These are phyloP conservation scores for Eragrostis nindensis DNA, from an alignment of 176 grass and related monocot species.

Conservation along the genomic window DNA sequence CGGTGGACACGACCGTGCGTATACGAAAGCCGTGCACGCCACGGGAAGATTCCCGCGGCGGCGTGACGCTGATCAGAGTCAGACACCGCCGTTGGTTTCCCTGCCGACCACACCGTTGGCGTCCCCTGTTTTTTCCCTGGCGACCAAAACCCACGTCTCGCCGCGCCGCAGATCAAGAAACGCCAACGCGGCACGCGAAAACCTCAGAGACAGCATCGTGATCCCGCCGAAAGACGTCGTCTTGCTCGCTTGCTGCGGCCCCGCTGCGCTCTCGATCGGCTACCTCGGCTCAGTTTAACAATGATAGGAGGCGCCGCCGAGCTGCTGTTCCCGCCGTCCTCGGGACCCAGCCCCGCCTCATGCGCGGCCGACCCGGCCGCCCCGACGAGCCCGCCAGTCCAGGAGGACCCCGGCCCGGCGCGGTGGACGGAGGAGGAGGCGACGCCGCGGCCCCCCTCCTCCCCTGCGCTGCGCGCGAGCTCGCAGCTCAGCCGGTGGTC, in stretches of 20 bases:
- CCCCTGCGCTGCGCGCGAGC: slow-evolving; percentile 8
- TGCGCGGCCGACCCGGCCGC: slow-evolving; percentile 36
- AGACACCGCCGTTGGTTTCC: too few species aligned
- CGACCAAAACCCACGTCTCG: neutral
- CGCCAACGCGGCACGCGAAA: slow-evolving; percentile 16
- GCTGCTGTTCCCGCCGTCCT: slow-evolving; percentile 15
- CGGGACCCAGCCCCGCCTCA: neutral
- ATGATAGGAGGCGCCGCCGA: too few species aligned
- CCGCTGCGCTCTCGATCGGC: neutral
- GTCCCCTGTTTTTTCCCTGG: neutral
- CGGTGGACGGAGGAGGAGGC: neutral
- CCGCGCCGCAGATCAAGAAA: neutral
- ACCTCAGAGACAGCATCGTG: neutral
- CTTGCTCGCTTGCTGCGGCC: neutral
- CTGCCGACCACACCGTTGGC: neutral
- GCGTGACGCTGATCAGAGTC: neutral
- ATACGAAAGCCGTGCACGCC: neutral
- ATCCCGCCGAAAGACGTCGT: neutral
- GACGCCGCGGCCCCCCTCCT: slow-evolving; percentile 1
- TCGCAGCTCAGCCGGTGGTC: slow-evolving; percentile 77
- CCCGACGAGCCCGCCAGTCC: neutral
- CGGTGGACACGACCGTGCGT: too few species aligned
- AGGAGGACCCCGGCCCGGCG: neutral
- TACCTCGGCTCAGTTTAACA: too few species aligned
- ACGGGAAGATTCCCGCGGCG: neutral